Evolutionary conservation across 306 rosid species (phyloP), one percentile per base, ranked within the genome.

Genomic region (Begonia masoniana): DNA sequence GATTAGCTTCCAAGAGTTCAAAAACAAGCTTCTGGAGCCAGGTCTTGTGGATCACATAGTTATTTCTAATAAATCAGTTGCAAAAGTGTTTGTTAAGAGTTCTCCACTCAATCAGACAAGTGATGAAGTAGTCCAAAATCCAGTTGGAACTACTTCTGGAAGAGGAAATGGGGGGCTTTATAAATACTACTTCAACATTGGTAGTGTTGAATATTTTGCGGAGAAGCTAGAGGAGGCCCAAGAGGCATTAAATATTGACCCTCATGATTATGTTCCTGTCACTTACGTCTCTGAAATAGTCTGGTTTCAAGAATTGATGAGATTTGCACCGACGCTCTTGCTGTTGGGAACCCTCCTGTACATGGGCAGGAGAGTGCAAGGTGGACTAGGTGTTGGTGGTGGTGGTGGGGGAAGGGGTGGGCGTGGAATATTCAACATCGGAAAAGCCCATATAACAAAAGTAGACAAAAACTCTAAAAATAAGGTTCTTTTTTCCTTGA

Each of bases 211-310:
- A 57, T 86, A 85, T 52, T 91, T 91, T 50, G 99, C 86, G 86
- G 96, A 86, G 72, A 91, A 91, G 79, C 65, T 91, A 68, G 94
- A 91, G 75, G 99, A 91, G 71, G 94, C 88, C n/a, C 96, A 91
- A 66, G 94, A 86, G 64, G 75, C 86, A 35, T 51, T 91, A 35
- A 85, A 87, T 59, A 71, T 86, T 52, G 94, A 91, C 61, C 59
- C 92, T 53, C 99, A 83, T 67, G 78, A 86, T 75, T 77, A 61
- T 75, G 73, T 91, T 56, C 99, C 99, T 52, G 99, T 91, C 12
- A 86, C 86, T 15, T 91, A 91, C 66, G 73, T 72, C 60, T 76
- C 88, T 41, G 92, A 83, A 66, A 72, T 74, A 82, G 84, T 73
- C 52, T 86, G 86, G 94, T 68, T 61, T 76, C 76, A 71, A 55